A percentile compares a stretch with the other conserved stretches of the same genome.
Conservation (phyloP, 805 yeast genomes). For the Candida broadrunensis region DNA sequence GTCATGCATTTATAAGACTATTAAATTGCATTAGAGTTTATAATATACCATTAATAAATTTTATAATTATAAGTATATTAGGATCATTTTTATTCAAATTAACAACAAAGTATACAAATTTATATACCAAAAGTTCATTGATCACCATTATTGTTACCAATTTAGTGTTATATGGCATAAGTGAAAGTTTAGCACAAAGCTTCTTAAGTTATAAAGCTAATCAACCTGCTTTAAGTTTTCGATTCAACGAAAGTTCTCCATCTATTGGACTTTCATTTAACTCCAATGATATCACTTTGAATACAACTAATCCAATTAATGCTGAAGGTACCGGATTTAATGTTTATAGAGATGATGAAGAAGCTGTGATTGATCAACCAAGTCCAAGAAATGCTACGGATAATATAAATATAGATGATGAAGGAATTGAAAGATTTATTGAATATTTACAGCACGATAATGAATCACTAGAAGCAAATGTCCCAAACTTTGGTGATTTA, state of each 20-base stretch:
- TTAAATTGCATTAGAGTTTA: slow-evolving; percentile 36
- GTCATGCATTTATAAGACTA: slow-evolving; percentile 14
- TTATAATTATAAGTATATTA: slow-evolving; percentile 48
- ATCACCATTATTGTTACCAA: slow-evolving; percentile 82
- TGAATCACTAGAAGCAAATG: slow-evolving; percentile 10
- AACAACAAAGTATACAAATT: slow-evolving; percentile 54
- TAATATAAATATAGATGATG: slow-evolving; percentile 13
- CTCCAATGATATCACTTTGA: slow-evolving; percentile 11
- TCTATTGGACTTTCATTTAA: slow-evolving; percentile 15
- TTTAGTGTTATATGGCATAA: slow-evolving; percentile 78
- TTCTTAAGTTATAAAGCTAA: slow-evolving; percentile 31
- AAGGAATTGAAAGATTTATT: slow-evolving; percentile 21
- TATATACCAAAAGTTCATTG: slow-evolving; percentile 64
- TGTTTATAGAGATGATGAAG: slow-evolving; percentile 6
- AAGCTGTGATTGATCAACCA: neutral
- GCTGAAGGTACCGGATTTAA: slow-evolving; percentile 1
- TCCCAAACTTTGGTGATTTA: slow-evolving; percentile 1
- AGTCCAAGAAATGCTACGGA: neutral
- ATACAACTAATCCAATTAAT: neutral
- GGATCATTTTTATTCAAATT: slow-evolving; percentile 49
- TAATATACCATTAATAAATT: slow-evolving; percentile 57
- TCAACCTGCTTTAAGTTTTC: slow-evolving; percentile 20
- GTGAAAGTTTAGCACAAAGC: slow-evolving; percentile 87
- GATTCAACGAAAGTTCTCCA: slow-evolving; percentile 12
- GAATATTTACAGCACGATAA: slow-evolving; percentile 31